Evolutionary conservation across 306 rosid species (phyloP), one percentile per base, ranked within the genome.

Genomic region (Pterocarpus santalinus): DNA sequence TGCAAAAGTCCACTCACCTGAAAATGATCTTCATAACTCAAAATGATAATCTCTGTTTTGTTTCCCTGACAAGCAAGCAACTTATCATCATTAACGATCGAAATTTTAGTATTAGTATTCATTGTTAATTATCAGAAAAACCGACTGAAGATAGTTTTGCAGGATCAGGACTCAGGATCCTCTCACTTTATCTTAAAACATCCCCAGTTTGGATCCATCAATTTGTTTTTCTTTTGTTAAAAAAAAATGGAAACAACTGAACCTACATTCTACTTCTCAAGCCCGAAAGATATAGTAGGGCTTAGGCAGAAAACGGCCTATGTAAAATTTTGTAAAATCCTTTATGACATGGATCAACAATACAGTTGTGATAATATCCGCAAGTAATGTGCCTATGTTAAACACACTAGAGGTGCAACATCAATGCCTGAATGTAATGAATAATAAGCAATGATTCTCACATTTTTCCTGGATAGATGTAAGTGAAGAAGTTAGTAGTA

Each of bases 1-100:
- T 34, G 49, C 22, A 57, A 4, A 76, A n/a, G 28, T 16, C 14
- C 58, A 72, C 95, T 90, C 77, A 92, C 98, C 65, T 92, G 85
- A 82, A 88, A 77, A 87, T 91, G 88, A 80, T 95, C 97, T 75
- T 92, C 97, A 12, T 95, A 86, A 56, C 91, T 83, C 14, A 88
- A 91, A 77, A 92, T 81, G 47, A 90, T 85, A 47, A 95, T 74
- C 64, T 95, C 94, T 43, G 98, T 92, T 71, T 87, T 86, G 87
- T 86, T 91, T 82, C 97, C 97, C 97, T 95, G 91, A 69, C 57
- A 81, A 55, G 53, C 51, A 73, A 66, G 73, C 75, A 72, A 76
- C 38, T 66, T 73, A 73, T 52, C 74, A 47, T 15, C 49, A 68
- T 36, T 55, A 73, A 73, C 33, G 3, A 61, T 33, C 11, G 13